Evolutionary conservation across 345 rosid genomes (phyloP), one percentile per base, ranked within the genome.

Genomic region (Eucalyptus pumila): DNA sequence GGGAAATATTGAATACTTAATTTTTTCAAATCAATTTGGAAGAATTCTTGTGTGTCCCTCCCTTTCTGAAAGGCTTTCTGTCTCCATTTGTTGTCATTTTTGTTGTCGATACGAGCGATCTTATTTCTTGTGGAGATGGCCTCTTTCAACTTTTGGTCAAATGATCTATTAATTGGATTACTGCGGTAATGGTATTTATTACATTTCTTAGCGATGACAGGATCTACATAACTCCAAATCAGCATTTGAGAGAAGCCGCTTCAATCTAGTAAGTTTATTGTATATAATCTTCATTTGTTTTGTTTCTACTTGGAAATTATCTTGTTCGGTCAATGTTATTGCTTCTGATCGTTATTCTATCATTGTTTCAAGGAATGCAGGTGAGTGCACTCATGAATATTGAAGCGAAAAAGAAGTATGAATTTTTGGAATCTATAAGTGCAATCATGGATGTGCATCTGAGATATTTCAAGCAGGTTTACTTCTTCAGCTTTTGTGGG

Each of bases 361-460:
- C 88, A 88, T 93, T 91, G 89, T 87, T 91, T 95, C 92, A 95
- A 95, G 97, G 95, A 93, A 89, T 94, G 94, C 97, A 97, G 98
- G 98, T 94, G 89, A 96, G 91, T 80, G 93, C 95, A 27, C 94
- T 97, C 89, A 94, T 95, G 95, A 95, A 93, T 91, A 90, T 97
- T 86, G 99, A 96, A 95, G 92, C 96, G 4, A 97, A 94, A 94
- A 96, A 97, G 95, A 96, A 97, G 93, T 93, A 94, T 5, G 98
- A 96, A 95, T 97, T 97, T 92, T 88, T 97, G 94, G 98, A 97
- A 94, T 95, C 97, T 86, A 91, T 96, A 56, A 96, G 99, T 95
- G 96, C 97, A 89, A 95, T 96, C 88, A 93, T 96, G 99, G 97
- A 96, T 93, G 96, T 95, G 76, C 98, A 97, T 93, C 93, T 97